These are phyloP conservation scores for Boletus huronensis DNA, from an alignment of 768 basidiomycete genomes.

Conservation along the genomic window DNA sequence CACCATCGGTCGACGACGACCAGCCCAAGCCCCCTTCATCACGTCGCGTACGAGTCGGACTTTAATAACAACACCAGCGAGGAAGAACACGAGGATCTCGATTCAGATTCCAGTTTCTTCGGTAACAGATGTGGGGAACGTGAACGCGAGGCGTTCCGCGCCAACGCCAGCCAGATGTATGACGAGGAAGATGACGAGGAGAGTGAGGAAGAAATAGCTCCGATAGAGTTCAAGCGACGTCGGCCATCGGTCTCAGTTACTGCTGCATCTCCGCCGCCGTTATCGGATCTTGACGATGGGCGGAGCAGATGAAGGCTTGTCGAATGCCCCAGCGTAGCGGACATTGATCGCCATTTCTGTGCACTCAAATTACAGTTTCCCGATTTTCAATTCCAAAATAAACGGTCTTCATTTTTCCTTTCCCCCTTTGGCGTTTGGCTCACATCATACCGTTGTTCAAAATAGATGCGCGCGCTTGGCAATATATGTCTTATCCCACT, in stretches of 20 bases:
- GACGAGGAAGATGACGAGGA: constrained; percentile 32
- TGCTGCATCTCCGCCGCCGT: constrained; percentile 25
- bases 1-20: constrained; percentile 32
- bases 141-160: constrained; percentile 25
- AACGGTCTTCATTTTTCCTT: background rate
- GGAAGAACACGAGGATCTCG: constrained; percentile 32
- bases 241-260: constrained; percentile 31
- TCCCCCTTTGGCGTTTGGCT: constrained; percentile 10
- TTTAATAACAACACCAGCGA: constrained; percentile 28
- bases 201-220: constrained; percentile 34
- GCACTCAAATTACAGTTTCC: constrained; percentile 19
- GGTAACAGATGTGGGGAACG: constrained; percentile 27
- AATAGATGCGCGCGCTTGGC: constrained; percentile 17
- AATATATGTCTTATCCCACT: constrained; percentile 5
- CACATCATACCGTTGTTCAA: constrained; percentile 14
- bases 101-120: constrained; percentile 35
- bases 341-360: constrained; percentile 9
- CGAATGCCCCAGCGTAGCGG: background rate
- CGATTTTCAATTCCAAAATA: constrained; percentile 13
- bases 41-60: constrained; percentile 31
- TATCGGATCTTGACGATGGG: constrained; percentile 17
- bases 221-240: constrained; percentile 36
- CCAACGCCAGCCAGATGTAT: constrained; percentile 34
- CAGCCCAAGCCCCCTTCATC: constrained; percentile 40
- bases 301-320: constrained; percentile 9